Evolutionary conservation across 805 yeast species (phyloP).

Genomic region (Torulaspora delbrueckii): DNA sequence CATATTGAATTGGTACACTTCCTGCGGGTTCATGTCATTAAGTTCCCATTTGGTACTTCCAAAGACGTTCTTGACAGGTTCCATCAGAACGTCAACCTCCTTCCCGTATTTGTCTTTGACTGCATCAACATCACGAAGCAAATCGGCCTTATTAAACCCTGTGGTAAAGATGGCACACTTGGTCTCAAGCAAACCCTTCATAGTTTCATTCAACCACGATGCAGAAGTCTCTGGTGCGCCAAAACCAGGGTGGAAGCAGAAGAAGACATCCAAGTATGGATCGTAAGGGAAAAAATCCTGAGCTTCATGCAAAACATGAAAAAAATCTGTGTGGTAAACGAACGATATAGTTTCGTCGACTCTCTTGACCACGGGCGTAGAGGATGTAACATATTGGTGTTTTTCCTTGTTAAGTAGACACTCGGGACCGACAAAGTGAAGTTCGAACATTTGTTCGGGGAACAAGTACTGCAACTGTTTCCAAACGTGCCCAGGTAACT

Average conservation of each 20-base stretch:
- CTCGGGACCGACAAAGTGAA: conserved; percentile 94
- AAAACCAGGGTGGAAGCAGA: conserved; percentile 93
- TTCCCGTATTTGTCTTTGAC: conserved; percentile 58
- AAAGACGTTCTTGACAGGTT: conserved; percentile 65
- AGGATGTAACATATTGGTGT: conserved; percentile 52
- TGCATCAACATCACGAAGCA: conserved; percentile 66
- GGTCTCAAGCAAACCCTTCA: conserved; percentile 84
- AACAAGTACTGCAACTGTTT: conserved; percentile 81
- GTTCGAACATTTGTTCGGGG: conserved; percentile 76
- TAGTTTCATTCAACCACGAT: conserved; percentile 84
- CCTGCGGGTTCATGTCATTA: conserved; percentile 88
- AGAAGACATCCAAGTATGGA: conserved; percentile 90
- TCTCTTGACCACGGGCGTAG: conserved; percentile 66
- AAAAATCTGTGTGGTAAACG: conserved; percentile 83
- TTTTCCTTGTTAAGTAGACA: conserved; percentile 69
- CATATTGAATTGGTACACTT: conserved; percentile 88
- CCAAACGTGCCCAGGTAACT: conserved; percentile 94
- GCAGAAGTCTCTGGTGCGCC: conserved; percentile 74
- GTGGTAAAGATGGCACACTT: conserved; percentile 91
- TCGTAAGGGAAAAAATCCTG: conserved; percentile 97
- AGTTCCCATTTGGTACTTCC: conserved; percentile 92
- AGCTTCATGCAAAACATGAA: conserved; percentile 84
- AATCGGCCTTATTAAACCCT: conserved; percentile 77
- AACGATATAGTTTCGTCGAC: conserved; percentile 69
- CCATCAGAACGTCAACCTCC: conserved; percentile 77